Conservation (phyloP, 2,329 filamentous ascomycete genomes). For the Daldinia sp. region DNA sequence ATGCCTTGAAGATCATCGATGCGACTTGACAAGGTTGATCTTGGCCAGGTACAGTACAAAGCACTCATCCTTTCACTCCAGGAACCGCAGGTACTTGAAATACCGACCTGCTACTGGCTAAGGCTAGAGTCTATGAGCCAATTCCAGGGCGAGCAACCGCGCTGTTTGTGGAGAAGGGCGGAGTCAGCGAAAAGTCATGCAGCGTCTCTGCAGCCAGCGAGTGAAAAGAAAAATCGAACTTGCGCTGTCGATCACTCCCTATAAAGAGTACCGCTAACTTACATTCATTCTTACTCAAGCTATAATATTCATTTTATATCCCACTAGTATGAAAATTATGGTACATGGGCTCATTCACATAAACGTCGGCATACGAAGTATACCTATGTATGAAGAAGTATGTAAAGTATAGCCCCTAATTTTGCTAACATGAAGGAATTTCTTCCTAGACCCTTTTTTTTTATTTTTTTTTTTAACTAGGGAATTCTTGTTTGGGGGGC, state of each 20-base stretch:
- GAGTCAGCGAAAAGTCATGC: conserved; percentile 42
- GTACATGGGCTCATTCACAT: conserved; percentile 19
- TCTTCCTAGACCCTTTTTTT: neutral
- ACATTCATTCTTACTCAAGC: conserved; percentile 27
- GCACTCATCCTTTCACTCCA: conserved; percentile 13
- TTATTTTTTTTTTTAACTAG: too few relatives aligned
- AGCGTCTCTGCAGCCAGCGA: conserved; percentile 34
- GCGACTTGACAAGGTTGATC: conserved; percentile 23
- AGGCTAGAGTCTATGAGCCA: conserved; percentile 11
- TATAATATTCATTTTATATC: conserved; percentile 28
- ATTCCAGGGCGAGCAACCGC: conserved; percentile 30
- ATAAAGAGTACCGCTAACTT: conserved; percentile 7
- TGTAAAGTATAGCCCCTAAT: neutral
- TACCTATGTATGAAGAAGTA: too few relatives aligned
- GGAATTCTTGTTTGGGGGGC: neutral
- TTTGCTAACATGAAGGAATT: neutral
- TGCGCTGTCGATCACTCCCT: conserved; percentile 36
- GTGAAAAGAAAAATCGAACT: conserved; percentile 33
- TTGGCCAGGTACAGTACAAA: conserved; percentile 24
- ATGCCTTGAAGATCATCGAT: conserved; percentile 34
- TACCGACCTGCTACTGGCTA: conserved; percentile 32
- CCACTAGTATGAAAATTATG: conserved; percentile 18
- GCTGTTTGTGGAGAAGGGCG: conserved; percentile 34
- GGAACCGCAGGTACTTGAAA: conserved; percentile 27
- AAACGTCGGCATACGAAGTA: too few relatives aligned